Base-by-base conservation (phyloP, 139 green algal species). In the Bryopsis sp. region DNA sequence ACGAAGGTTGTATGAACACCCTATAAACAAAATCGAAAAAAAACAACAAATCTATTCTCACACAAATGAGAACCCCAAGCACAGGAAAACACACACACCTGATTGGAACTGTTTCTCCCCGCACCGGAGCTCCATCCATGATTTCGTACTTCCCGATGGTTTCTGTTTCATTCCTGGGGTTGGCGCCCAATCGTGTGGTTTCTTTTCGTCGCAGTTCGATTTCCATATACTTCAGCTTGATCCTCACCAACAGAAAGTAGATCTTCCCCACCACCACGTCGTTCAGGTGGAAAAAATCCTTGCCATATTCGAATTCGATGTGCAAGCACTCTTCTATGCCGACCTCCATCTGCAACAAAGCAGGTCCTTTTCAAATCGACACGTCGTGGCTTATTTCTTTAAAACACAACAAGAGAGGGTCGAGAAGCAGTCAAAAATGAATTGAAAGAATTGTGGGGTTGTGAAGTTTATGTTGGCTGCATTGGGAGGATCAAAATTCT, bases 221-320 rank as follows among this genome's bases (percentile, higher is more conserved):
- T 85, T 99, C 95, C 95, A 99, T 99, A 84, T 97, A 89, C 79
- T 99, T 99, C 36, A 99, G 84, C 78, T 96, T 96, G 75, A 99
- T 98, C 54, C 92, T 83, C 59, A 99, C 93, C 50, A 99, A 86
- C 80, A 99, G 71, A 70, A 99, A 99, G 81, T 96, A 92, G 71
- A 99, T 98, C 63, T 93, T 92, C 38, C 94, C 94, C 7, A 96
- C 81, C 26, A 99, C 88, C 6, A 91, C 86, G 77, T 98, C 94
- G 68, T 82, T 60, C 54, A 98, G 74, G 64, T 93, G 78, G 78
- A 95, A 98, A 58, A 81, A 80, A 3, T 75, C 80, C 67, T 90
- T 93, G 76, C 85, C 76, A 70, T 99, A 99, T 79, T 98, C 95
- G 79, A 99, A 98, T 83, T 99, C 95, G 35, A 99, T 98, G 82